Conservation (phyloP, 805 yeast species). For the Sugiyamaella smithiae region DNA sequence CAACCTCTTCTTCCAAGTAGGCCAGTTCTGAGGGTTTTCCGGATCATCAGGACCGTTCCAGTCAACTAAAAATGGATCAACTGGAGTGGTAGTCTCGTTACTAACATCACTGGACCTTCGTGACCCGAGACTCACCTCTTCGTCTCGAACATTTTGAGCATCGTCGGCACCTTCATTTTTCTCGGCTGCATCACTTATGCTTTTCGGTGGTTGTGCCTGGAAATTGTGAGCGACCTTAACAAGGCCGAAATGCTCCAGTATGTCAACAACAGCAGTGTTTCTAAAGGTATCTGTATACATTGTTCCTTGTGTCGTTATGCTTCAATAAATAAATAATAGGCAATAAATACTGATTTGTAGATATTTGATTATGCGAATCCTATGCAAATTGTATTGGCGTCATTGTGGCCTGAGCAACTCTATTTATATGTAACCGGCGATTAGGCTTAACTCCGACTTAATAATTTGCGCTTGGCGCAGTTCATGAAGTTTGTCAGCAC, state of each 20-base stretch:
- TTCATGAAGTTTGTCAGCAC: too few relatives aligned
- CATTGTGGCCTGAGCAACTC: too few relatives aligned
- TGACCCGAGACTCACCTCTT: background rate
- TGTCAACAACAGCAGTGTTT: constrained; percentile 16
- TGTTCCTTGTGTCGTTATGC: constrained; percentile 1
- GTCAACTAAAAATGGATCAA: constrained; percentile 28
- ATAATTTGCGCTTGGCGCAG: too few relatives aligned
- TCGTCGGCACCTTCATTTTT: background rate
- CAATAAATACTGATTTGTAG: background rate
- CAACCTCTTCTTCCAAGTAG: constrained; percentile 38
- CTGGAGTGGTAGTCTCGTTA: background rate
- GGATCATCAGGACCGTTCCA: constrained; percentile 35
- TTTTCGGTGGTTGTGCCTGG: constrained; percentile 6
- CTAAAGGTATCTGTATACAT: constrained; percentile 14
- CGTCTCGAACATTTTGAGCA: background rate
- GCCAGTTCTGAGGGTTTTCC: constrained; percentile 57
- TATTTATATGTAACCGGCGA: too few relatives aligned
- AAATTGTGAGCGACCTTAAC: constrained; percentile 13
- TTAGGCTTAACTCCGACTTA: too few relatives aligned
- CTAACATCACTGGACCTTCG: background rate
- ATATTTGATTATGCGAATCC: too few relatives aligned
- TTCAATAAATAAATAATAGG: background rate
- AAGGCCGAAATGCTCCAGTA: constrained; percentile 14
- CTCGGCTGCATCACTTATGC: background rate
- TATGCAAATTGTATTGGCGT: too few relatives aligned